Base-by-base conservation (phyloP, 2,329 filamentous ascomycete genomes). In the Monilinia laxa region DNA sequence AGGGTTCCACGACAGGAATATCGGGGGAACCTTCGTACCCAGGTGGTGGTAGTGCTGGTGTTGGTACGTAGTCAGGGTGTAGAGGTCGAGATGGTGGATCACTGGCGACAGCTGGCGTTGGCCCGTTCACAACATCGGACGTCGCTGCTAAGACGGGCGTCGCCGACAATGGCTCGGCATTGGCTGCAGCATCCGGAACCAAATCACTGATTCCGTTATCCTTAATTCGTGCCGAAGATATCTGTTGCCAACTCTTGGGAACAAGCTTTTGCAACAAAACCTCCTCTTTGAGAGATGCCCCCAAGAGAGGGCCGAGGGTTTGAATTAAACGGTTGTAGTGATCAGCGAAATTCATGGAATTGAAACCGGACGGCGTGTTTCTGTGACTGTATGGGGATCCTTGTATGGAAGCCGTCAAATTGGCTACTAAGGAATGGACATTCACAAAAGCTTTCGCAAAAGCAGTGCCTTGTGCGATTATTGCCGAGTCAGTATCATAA, bases 241-340 rank as follows among this genome's bases (percentile, higher is more conserved):
- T 68, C 63, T 69, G 68, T 65, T 73, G 74, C 88, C 89, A 91
- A 67, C 87, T 82, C 49, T 87, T 83, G 1, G 94, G 92, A 59
- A 97, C 89, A 63, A 85, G 83, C 62, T 86, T 88, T 70, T 90
- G 85, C 55, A 97, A 81, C 0, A 89, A 81, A 47, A 93, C 90
- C 71, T 96, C 91, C 77, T 99, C 94, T 77, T 89, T 89, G n/a
- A 96, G 83, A 68, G 92, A 90, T 63, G 89, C 89, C 53, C 90
- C 86, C 70, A 97, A 84, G 20, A 99, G 80, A 31, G 88, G 87
- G 4, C 92, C 93, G 45, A 98, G 83, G 35, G 87, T 87, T 69
- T 87, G 85, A 31, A 96, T 84, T 49, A 97, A 80, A n/a, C 82
- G 79, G 55, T 87, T 82, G 75, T 96, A 96, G 76, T 92, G 89